Evolutionary conservation across 257 asterid genomes (phyloP).

Genomic region (Nicotiana otophora): DNA sequence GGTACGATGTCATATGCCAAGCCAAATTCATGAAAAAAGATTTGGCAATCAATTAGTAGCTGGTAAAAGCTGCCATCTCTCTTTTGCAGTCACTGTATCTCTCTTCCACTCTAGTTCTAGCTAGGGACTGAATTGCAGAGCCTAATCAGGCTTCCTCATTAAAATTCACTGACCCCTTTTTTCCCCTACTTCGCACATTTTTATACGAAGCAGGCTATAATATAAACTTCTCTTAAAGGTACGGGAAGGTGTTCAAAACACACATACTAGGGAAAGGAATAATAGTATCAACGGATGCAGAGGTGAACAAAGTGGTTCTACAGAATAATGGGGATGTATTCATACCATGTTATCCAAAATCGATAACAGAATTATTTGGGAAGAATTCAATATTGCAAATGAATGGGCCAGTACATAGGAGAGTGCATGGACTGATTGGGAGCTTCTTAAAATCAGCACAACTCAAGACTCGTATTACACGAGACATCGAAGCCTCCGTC

Average conservation of each 20-base stretch:
- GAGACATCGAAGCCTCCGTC: conserved; percentile 49
- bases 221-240: conserved; percentile 26
- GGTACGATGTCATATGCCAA: not conserved
- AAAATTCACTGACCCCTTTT: not conserved
- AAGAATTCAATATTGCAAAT: conserved; percentile 71
- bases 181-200: not conserved
- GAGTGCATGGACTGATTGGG: conserved; percentile 63
- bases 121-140: not conserved
- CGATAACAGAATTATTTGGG: conserved; percentile 79
- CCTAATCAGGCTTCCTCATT: not conserved
- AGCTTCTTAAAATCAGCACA: conserved; percentile 66
- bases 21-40: not conserved
- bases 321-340: conserved; percentile 65
- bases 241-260: conserved; percentile 83
- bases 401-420: conserved; percentile 68
- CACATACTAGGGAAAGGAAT: conserved; percentile 76
- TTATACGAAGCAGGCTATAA: not conserved
- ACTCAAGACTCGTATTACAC: conserved; percentile 59
- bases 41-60: not conserved
- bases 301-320: conserved; percentile 61
- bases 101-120: not conserved
- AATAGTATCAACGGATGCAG: conserved; percentile 81
- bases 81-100: not conserved
- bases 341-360: conserved; percentile 76
- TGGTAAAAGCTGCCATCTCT: not conserved